Conservation (phyloP, 140 eudicot species). For the Anethum foeniculum region DNA sequence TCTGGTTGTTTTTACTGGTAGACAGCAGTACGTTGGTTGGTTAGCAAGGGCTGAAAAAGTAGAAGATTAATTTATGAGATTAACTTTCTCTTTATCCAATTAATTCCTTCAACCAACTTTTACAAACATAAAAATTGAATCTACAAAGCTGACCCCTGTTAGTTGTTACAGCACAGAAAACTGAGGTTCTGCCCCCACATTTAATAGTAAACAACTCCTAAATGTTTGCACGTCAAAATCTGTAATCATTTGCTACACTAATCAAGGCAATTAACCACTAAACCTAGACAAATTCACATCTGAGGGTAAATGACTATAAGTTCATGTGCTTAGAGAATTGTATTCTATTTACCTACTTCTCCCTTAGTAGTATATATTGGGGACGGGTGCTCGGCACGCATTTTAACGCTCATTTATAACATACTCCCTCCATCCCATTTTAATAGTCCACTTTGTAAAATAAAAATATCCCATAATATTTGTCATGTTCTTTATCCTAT, state of each 20-base stretch:
- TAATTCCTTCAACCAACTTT: background rate
- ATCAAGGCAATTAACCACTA: background rate
- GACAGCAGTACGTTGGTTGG: background rate
- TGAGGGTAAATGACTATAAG: background rate
- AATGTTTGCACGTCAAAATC: background rate
- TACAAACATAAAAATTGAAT: background rate
- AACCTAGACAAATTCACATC: background rate
- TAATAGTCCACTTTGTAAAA: no score
- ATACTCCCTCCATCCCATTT: no score
- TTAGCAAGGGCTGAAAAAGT: background rate
- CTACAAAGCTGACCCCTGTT: background rate
- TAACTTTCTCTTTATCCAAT: slow-evolving; percentile 3
- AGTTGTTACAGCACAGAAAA: background rate
- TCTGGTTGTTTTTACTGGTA: no score
- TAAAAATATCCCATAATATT: no score
- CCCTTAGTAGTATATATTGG: no score
- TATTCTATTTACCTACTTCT: no score
- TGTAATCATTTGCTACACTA: background rate
- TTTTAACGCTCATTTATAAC: no score
- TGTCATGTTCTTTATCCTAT: no score
- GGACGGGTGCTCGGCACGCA: no score
- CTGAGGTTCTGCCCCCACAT: background rate
- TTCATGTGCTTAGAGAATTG: no score
- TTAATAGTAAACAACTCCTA: background rate
- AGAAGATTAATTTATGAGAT: background rate